phyloP scores from a whole-genome alignment of 805 yeast genomes.

The Wickerhamomyces strasburgensis region DNA sequence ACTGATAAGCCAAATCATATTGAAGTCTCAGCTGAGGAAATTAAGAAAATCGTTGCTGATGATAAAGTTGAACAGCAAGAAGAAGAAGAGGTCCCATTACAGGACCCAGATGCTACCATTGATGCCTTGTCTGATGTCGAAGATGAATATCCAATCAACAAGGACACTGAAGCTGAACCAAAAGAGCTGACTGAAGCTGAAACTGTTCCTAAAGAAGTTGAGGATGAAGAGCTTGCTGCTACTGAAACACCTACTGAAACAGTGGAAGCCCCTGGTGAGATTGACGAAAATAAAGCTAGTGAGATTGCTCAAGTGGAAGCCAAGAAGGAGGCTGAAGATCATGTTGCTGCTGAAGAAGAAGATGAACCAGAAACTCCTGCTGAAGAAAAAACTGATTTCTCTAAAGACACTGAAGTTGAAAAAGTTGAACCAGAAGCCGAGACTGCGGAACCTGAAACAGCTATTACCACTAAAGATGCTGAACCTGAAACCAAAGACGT shows the following conservation, averaged over 20 bases:
- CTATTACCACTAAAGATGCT: slow-evolving; percentile 2
- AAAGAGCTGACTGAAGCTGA: slow-evolving; percentile 2
- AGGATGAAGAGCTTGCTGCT: slow-evolving; percentile 1
- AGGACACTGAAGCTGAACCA: slow-evolving; percentile 3
- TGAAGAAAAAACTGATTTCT: slow-evolving; percentile 2
- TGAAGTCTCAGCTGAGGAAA: not conserved
- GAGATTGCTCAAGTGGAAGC: too few species aligned
- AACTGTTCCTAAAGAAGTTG: not conserved
- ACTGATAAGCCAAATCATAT: not conserved
- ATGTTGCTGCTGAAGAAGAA: slow-evolving; percentile 3
- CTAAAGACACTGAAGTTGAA: slow-evolving; percentile 2
- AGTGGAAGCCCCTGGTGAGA: slow-evolving; percentile 3
- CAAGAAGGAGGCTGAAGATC: not conserved
- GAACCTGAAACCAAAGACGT: not conserved
- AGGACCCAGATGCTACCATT: slow-evolving; percentile 9
- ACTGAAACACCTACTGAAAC: slow-evolving; percentile 5
- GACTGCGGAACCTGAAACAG: slow-evolving; percentile 1
- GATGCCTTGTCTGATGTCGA: slow-evolving; percentile 10
- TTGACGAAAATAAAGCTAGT: slow-evolving; percentile 2
- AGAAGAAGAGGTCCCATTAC: slow-evolving; percentile 8
- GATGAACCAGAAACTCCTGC: slow-evolving; percentile 2
- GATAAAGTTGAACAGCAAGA: slow-evolving; percentile 1
- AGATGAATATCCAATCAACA: slow-evolving; percentile 4
- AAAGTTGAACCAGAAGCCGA: not conserved
- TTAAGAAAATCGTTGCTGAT: not conserved